A percentile compares a stretch with the other conserved stretches of the same genome.
Evolutionary conservation across 495 filamentous ascomycete genomes (phyloP).

Genomic region (Filosporella fistucella): DNA sequence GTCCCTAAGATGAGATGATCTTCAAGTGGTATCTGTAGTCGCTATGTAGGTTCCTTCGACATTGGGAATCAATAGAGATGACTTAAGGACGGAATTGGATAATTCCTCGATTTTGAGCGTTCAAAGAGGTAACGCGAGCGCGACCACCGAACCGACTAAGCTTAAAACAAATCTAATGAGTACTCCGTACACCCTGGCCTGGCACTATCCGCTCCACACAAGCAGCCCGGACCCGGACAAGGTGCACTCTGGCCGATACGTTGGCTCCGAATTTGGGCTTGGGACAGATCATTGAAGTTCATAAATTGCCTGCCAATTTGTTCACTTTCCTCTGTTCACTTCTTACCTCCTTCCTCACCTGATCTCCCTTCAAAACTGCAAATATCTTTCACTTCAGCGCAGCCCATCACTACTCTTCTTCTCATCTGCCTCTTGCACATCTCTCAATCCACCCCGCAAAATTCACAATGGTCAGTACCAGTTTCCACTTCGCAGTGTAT

Average conservation of each 20-base stretch:
- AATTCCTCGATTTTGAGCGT: too few relatives aligned
- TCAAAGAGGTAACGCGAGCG: too few relatives aligned
- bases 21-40: too few relatives aligned
- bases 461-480: conserved; percentile 12
- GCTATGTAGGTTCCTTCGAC: too few relatives aligned
- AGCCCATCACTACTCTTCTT: neutral
- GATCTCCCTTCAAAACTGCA: neutral
- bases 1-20: too few relatives aligned
- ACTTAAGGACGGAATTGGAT: too few relatives aligned
- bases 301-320: neutral
- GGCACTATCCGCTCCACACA: too few relatives aligned
- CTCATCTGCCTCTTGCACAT: neutral
- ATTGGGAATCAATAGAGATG: too few relatives aligned
- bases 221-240: too few relatives aligned
- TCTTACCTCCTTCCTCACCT: neutral
- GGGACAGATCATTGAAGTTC: neutral
- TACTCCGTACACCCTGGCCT: too few relatives aligned
- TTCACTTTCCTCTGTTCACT: neutral
- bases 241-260: neutral
- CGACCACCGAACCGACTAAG: too few relatives aligned
- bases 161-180: too few relatives aligned
- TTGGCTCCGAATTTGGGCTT: neutral
- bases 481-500: neutral
- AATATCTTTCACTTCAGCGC: neutral
- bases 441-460: neutral